Evolutionary conservation across 805 yeast genomes (phyloP), one percentile per base, ranked within the genome.

Genomic region (Cyberlindnera sargentensis): DNA sequence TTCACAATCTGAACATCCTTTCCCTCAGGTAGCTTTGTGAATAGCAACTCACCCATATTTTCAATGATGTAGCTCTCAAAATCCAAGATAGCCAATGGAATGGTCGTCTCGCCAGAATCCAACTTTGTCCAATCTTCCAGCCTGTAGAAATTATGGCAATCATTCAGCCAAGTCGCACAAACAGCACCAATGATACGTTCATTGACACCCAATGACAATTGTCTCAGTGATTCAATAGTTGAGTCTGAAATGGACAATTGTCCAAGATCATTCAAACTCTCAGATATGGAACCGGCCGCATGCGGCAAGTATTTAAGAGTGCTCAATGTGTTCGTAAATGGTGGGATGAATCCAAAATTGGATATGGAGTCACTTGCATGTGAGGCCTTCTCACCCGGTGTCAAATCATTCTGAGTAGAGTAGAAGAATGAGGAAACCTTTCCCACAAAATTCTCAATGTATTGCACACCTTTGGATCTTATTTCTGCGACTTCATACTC

Each of bases 271-370:
- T 68, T 67, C 35, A 71, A 61, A 27, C 68, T 62, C 27, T 63
- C 58, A 29, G 67, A 60, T 8, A 82, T 60, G 3, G 68, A 65
- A 3, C 65, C 66, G 26, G 74, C 66, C 11, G 81, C 63, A 27
- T 62, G 61, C 1, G 79, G 71, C 33, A 77, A 57, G 51, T 75
- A 79, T 49, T 73, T 68, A 31, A 79, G 58, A 3, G 83, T 69
- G 37, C 85, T 71, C 25, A 84, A 63, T 7, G 83, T 74, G 54
- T 82, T 84, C 1, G 88, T 69, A 42, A 68, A 67, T 1, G 82
- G 81, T 3, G 91, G 90, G 24, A 82, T 56, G 52, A 79, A 80
- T 1, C 82, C 81, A 57, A 67, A 76, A 31, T 63, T 61, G 6
- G 50, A 37, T 1, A 67, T 57, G 2, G 53, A 36, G 5, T 67